Evolutionary conservation across 371 early-diverging fungal species (phyloP).

Genomic region (Mortierella sp.): DNA sequence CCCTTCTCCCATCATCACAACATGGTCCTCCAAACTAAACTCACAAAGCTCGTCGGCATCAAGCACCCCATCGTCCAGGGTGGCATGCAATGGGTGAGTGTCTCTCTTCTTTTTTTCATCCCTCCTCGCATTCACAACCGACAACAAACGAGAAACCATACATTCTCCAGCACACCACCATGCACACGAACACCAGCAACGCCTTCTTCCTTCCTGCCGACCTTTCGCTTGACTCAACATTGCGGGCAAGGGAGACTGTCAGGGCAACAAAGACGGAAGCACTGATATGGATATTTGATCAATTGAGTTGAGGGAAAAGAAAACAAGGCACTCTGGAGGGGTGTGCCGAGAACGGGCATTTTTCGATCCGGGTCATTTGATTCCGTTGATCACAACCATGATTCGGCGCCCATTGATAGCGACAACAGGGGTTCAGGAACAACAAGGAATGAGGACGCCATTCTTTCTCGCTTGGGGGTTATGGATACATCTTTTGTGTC

Average conservation of each 20-base stretch:
- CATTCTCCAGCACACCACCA: not conserved
- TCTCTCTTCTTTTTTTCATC: not conserved
- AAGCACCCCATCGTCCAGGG: conserved; percentile 77
- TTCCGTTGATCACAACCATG: not conserved
- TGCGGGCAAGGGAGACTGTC: not conserved
- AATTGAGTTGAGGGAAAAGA: too few species aligned
- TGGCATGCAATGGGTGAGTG: conserved; percentile 59
- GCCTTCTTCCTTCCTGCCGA: not conserved
- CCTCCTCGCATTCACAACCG: not conserved
- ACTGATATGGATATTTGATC: not conserved
- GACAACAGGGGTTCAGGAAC: not conserved
- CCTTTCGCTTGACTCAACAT: not conserved
- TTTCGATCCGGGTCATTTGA: not conserved
- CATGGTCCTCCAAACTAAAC: conserved; percentile 72
- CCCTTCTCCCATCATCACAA: conserved; percentile 8
- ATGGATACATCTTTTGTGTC: not conserved
- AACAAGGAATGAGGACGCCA: not conserved
- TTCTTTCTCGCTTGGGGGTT: not conserved
- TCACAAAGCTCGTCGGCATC: conserved; percentile 78
- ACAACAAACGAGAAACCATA: not conserved
- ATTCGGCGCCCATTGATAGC: not conserved
- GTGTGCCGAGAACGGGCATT: too few species aligned
- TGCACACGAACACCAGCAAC: not conserved
- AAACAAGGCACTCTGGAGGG: not conserved
- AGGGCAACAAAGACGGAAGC: not conserved